Evolutionary conservation across 305 asterid genomes (phyloP).

Genomic region (Fraxinus ornus): DNA sequence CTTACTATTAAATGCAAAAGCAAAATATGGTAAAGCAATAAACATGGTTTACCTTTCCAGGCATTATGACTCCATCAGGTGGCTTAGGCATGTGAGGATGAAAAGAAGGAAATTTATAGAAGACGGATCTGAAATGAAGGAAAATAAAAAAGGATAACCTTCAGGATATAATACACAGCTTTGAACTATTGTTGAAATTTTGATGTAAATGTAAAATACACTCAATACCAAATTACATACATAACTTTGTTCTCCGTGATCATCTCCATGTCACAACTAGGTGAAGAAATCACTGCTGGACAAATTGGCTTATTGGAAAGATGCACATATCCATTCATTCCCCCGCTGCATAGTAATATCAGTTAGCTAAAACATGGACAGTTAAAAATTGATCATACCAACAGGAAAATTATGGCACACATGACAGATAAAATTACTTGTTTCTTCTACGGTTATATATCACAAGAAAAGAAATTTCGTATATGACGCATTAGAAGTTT

Average conservation of each 20-base stretch:
- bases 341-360: conserved; percentile 40
- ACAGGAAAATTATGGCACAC: background rate
- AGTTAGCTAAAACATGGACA: background rate
- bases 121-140: conserved; percentile 41
- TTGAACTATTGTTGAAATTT: background rate
- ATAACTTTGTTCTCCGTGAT: conserved; percentile 42
- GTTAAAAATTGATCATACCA: background rate
- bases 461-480: background rate
- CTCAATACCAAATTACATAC: conserved; percentile 35
- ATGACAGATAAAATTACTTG: background rate
- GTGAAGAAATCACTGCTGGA: conserved; percentile 42
- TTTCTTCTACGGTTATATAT: background rate
- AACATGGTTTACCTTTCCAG: conserved; percentile 39
- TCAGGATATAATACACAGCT: conserved; percentile 8
- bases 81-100: conserved; percentile 55
- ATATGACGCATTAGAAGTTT: background rate
- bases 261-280: conserved; percentile 36
- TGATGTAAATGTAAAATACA: conserved; percentile 5
- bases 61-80: conserved; percentile 48
- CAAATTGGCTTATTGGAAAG: conserved; percentile 41
- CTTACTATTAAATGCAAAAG: background rate
- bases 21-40: background rate
- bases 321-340: conserved; percentile 57
- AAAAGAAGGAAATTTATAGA: conserved; percentile 44
- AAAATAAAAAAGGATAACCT: conserved; percentile 1